phyloP scores from a whole-genome alignment of 1,284 basidiomycete genomes.

The Exobasidium rhododendri region DNA sequence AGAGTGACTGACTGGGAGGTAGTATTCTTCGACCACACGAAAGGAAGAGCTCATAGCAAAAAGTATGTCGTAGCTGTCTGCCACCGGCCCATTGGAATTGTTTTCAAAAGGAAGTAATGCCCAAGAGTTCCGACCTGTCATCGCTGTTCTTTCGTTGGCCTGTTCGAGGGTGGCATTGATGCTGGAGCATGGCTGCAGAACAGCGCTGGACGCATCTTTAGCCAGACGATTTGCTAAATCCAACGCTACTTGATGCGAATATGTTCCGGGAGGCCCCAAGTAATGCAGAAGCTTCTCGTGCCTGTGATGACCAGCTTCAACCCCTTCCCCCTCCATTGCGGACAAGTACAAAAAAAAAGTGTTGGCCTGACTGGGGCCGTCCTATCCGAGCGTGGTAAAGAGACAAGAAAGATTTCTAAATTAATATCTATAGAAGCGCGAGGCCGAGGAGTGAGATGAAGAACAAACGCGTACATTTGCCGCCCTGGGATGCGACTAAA shows the following conservation, averaged over 20 bases:
- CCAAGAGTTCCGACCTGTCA: neutral
- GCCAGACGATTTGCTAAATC: neutral
- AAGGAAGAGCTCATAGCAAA: neutral
- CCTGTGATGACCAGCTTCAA: neutral
- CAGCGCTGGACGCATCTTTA: neutral
- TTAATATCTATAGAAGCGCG: too few relatives aligned
- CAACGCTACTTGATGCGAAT: conserved; percentile 15
- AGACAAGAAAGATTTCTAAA: too few relatives aligned
- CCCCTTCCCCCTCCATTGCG: neutral
- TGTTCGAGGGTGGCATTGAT: conserved; percentile 5
- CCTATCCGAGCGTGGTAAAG: too few relatives aligned
- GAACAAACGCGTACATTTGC: too few relatives aligned
- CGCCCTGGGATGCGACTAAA: too few relatives aligned
- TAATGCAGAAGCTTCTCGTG: conserved; percentile 6
- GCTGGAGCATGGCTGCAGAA: neutral
- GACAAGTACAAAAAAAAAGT: too few relatives aligned
- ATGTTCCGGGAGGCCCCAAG: conserved; percentile 16
- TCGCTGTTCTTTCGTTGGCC: neutral
- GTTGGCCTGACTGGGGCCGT: too few relatives aligned
- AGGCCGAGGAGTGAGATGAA: too few relatives aligned
- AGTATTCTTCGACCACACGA: neutral
- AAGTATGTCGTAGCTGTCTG: conserved; percentile 10
- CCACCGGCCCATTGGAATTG: conserved; percentile 14
- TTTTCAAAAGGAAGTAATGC: conserved; percentile 15
- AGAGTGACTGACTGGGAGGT: conserved; percentile 1